These are phyloP conservation scores for Oryza longistaminata DNA, from an alignment of 176 grass and related monocot species.

Conservation along the genomic window DNA sequence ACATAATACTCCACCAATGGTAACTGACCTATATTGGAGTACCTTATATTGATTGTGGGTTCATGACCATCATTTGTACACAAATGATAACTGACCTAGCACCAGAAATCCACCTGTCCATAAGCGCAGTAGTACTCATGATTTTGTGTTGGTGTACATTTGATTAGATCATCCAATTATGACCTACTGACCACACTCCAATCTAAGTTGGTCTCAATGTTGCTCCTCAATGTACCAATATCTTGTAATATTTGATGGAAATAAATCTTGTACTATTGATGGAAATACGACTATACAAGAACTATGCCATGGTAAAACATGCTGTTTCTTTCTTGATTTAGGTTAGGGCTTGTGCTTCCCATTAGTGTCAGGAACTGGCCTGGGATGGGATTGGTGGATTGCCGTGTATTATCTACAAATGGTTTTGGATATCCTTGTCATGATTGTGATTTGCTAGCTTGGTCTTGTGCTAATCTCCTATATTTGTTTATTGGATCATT, in stretches of 20 bases:
- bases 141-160: background rate
- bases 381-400: background rate
- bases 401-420: background rate
- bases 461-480: background rate
- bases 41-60: background rate
- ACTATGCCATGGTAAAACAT: background rate
- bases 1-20: background rate
- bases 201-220: background rate
- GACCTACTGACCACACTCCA: background rate
- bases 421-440: background rate
- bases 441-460: background rate
- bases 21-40: too few species aligned
- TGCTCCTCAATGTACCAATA: background rate
- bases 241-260: background rate
- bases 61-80: background rate
- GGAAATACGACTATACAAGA: background rate
- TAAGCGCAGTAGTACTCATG: background rate
- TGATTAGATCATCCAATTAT: background rate
- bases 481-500: background rate
- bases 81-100: background rate
- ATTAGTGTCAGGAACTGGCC: background rate
- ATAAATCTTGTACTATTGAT: background rate
- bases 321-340: background rate
- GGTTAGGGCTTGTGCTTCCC: background rate
- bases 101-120: background rate